These are phyloP conservation scores for Pseudogymnoascus sp. DNA, from an alignment of 2,329 filamentous ascomycete genomes.

Conservation along the genomic window DNA sequence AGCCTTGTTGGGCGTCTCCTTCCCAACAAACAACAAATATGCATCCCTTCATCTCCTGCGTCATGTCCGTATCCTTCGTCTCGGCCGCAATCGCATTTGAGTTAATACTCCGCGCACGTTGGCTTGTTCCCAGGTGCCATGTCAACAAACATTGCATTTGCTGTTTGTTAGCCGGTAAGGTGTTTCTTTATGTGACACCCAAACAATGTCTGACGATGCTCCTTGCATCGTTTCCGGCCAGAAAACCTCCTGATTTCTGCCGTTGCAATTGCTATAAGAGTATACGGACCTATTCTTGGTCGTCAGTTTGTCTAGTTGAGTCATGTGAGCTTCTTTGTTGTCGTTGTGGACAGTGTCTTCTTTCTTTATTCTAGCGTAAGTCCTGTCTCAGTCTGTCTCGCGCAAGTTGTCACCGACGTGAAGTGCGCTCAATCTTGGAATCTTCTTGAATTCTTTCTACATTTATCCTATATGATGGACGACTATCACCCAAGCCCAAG, in stretches of 20 bases:
- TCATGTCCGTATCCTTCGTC: background rate
- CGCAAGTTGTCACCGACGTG: background rate
- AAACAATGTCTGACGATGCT: background rate
- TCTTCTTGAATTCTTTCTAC: background rate
- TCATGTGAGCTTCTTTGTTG: slow-evolving; percentile 3
- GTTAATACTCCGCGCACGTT: background rate
- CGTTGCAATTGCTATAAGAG: background rate
- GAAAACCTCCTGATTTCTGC: background rate
- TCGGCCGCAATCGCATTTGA: background rate
- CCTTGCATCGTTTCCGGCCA: background rate
- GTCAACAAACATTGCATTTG: background rate
- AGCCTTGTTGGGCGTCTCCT: background rate
- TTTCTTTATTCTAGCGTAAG: background rate
- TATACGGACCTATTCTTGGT: background rate
- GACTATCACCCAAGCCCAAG: background rate
- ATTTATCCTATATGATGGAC: background rate
- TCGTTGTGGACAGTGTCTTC: background rate
- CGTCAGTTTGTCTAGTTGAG: background rate
- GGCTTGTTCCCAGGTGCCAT: background rate
- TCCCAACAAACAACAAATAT: background rate
- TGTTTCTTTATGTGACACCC: slow-evolving; percentile 2
- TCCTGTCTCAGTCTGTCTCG: slow-evolving; percentile 2
- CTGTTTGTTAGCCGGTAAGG: slow-evolving; percentile 1
- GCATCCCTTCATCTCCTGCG: background rate
- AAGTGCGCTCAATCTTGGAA: background rate